These are phyloP conservation scores for Leptodermis oblonga DNA, from an alignment of 257 asterid genomes.

Conservation along the genomic window DNA sequence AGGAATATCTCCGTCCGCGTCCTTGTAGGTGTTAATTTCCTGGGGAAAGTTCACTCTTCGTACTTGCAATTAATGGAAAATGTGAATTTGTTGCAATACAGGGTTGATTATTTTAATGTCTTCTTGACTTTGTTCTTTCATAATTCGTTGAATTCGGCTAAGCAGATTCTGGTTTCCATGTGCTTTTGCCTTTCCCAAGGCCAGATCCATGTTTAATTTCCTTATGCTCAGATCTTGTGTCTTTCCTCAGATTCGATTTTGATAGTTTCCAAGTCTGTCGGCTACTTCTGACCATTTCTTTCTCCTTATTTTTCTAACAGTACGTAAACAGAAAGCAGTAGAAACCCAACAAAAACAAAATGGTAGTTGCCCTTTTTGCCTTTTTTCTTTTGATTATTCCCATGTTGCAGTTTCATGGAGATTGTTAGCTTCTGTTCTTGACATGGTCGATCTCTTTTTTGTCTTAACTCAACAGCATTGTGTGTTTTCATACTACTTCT, in stretches of 20 bases:
- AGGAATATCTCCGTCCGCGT: too few species aligned
- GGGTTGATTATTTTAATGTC: too few species aligned
- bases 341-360: not conserved
- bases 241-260: slow-evolving; percentile 11
- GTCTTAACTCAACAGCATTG: not conserved
- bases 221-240: too few species aligned
- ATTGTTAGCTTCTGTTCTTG: slow-evolving; percentile 8
- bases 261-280: not conserved
- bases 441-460: not conserved
- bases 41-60: not conserved
- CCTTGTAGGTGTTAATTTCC: too few species aligned
- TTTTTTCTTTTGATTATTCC: not conserved
- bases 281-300: slow-evolving; percentile 34
- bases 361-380: not conserved
- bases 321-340: not conserved
- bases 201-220: too few species aligned
- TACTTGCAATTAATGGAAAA: not conserved
- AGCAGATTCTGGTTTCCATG: not conserved
- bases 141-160: not conserved
- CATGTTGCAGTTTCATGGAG: slow-evolving; percentile 37
- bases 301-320: slow-evolving; percentile 39
- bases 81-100: not conserved
- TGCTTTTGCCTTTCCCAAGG: too few species aligned
- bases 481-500: not conserved
- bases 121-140: not conserved